Evolutionary conservation across 148 eudicot species (phyloP), one percentile per base, ranked within the genome.

Genomic region (Rhododendron ferrugineum): DNA sequence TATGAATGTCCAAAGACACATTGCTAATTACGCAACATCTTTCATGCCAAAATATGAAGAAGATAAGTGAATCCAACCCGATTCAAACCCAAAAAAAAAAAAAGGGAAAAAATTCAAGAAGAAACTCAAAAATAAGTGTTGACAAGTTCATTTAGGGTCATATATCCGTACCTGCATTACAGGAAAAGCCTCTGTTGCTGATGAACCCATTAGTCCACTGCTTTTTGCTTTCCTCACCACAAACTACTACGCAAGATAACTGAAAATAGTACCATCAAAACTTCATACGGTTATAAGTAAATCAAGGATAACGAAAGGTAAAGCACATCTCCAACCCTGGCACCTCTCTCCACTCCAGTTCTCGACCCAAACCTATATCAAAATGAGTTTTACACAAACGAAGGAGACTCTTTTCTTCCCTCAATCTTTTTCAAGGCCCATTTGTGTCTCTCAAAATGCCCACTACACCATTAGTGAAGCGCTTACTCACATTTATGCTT

Each of bases 141-240:
- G 7, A 70, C 36, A 70, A 32, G 32, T 70, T 78, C 49, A 52
- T 23, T 37, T 72, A 32, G 42, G 37, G 20, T 72, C 58, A 56
- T 16, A 79, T 14, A 36, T 54, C 42, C 14, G 5, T 86, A 86
- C 87, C 87, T 86, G 81, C 80, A 86, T 14, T 47, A 85, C 85
- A 26, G 85, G 84, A 28, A 82, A 47, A 32, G 34, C 54, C 28
- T 86, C 87, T 40, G 81, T 46, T 20, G 68, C 30, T 26, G 87
- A 82, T 13, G 87, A 86, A 86, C 85, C 84, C 85, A 86, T 86
- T 32, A 82, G n/a, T 58, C 85, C 84, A 81, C 73, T 60, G 36
- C 23, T 32, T 80, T 80, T 18, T 32, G 36, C 58, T 56, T 47
- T 46, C 26, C 36, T 47, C 18, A 47, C 32, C 2, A 4, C 62